These are phyloP conservation scores for Viola odorata DNA, from an alignment of 345 rosid genomes.

Conservation along the genomic window DNA sequence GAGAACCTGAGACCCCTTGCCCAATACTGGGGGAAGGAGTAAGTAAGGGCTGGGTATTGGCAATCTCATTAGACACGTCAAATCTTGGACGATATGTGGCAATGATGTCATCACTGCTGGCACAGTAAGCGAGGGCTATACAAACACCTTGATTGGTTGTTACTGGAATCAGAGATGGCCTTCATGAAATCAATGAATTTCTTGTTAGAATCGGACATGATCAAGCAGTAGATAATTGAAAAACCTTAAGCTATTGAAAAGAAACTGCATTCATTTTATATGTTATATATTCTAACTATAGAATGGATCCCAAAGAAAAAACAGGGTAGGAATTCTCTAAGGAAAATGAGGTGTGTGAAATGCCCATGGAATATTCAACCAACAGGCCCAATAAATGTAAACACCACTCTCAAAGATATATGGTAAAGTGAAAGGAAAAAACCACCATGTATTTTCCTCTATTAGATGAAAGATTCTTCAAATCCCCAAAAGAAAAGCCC, in stretches of 20 bases:
- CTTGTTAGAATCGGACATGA: conserved; percentile 17
- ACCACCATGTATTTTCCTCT: no score
- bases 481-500: no score
- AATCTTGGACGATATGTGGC: conserved; percentile 75
- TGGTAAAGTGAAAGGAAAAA: no score
- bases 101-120: conserved; percentile 47
- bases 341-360: no score
- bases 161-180: conserved; percentile 54
- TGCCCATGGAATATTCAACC: no score
- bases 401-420: no score
- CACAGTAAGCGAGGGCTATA: conserved; percentile 63
- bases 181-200: conserved; percentile 24
- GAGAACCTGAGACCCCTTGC: conserved; percentile 46
- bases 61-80: conserved; percentile 34
- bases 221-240: conserved; percentile 1
- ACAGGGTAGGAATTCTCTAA: no score
- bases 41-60: conserved; percentile 35
- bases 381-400: no score
- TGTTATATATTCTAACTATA: background rate
- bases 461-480: no score
- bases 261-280: background rate
- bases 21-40: conserved; percentile 39
- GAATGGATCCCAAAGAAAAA: background rate
- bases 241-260: background rate
- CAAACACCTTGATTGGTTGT: conserved; percentile 68